These are phyloP conservation scores for Ogataea haglerorum DNA, from an alignment of 805 yeast genomes.

Conservation along the genomic window DNA sequence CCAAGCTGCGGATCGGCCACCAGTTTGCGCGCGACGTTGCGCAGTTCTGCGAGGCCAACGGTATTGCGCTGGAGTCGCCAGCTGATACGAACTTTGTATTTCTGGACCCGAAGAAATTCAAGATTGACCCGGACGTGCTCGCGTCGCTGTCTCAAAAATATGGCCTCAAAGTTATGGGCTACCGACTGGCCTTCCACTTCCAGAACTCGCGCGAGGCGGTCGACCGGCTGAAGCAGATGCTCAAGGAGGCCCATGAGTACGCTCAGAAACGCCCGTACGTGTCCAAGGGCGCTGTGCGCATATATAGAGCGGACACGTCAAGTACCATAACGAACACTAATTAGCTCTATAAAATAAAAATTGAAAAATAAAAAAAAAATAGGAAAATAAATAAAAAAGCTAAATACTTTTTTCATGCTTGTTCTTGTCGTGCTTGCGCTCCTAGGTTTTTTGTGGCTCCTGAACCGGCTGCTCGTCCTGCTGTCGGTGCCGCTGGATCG, in stretches of 20 bases:
- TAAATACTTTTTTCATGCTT: constrained; percentile 16
- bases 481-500: constrained; percentile 43
- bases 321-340: not conserved
- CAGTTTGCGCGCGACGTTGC: constrained; percentile 46
- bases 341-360: not conserved
- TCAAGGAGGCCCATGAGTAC: constrained; percentile 51
- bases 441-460: constrained; percentile 29
- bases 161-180: constrained; percentile 64
- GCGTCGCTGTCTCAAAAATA: constrained; percentile 53
- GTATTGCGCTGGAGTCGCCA: constrained; percentile 62
- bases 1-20: constrained; percentile 48
- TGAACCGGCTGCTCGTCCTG: constrained; percentile 26
- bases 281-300: constrained; percentile 41
- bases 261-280: constrained; percentile 51
- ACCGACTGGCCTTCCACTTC: constrained; percentile 77
- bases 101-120: constrained; percentile 51
- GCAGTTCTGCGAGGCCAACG: constrained; percentile 47
- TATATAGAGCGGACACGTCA: constrained; percentile 20
- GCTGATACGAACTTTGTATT: constrained; percentile 82
- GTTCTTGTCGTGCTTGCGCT: constrained; percentile 19
- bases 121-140: constrained; percentile 51
- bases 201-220: constrained; percentile 54
- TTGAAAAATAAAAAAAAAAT: not conserved
- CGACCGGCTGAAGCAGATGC: constrained; percentile 52
- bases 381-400: not conserved